Conservation (phyloP, 2,329 filamentous ascomycete genomes). For the Tympanopsis confertula region DNA sequence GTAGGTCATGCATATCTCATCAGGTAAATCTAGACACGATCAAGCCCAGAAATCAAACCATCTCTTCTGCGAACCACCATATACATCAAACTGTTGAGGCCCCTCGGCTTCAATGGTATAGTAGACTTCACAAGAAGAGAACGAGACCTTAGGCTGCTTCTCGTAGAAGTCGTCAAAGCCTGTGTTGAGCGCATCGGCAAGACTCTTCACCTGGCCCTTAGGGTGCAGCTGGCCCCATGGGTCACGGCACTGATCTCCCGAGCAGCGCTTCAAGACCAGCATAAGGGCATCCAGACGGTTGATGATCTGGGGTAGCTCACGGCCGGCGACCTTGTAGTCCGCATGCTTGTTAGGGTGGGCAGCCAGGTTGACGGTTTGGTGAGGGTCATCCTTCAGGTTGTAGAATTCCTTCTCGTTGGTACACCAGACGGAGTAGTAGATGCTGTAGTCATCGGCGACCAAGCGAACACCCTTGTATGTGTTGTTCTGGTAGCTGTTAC, state of each 20-base stretch:
- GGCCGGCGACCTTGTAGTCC: constrained; percentile 6
- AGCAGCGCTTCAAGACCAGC: constrained; percentile 27
- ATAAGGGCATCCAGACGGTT: constrained; percentile 22
- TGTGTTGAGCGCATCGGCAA: constrained; percentile 19
- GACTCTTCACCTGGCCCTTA: constrained; percentile 1
- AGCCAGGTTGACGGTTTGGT: constrained; percentile 15
- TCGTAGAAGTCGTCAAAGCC: constrained; percentile 22
- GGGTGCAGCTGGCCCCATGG: constrained; percentile 15
- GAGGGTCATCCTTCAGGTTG: constrained; percentile 21
- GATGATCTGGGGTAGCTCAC: constrained; percentile 11
- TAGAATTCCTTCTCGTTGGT: constrained; percentile 34
- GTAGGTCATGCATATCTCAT: no score
- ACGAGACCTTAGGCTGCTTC: constrained; percentile 9
- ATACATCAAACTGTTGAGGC: not conserved
- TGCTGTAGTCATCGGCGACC: constrained; percentile 23
- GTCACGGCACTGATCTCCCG: constrained; percentile 18
- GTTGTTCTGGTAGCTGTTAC: constrained; percentile 16
- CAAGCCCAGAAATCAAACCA: no score
- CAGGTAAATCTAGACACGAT: no score
- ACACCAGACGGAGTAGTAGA: constrained; percentile 38
- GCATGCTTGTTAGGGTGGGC: constrained; percentile 8
- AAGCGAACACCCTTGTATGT: constrained; percentile 30
- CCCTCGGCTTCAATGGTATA: not conserved
- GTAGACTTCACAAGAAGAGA: not conserved
- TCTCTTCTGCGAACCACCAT: no score